Evolutionary conservation across 1,284 basidiomycete species (phyloP).

Genomic region (Leccinum variabile): DNA sequence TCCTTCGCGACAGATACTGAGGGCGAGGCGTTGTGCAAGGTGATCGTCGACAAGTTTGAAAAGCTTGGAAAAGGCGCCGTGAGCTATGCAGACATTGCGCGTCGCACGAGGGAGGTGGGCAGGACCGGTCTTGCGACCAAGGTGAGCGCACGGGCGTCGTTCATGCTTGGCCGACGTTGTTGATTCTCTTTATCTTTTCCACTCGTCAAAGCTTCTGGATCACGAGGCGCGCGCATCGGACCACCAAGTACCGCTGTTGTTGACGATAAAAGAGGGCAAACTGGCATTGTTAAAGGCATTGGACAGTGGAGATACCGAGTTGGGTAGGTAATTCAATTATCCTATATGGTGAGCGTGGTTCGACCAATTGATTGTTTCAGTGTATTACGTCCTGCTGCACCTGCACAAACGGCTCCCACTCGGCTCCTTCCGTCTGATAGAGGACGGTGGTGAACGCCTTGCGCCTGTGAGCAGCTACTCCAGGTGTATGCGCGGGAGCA

Average conservation of each 20-base stretch:
- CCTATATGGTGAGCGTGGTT: neutral
- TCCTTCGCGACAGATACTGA: constrained; percentile 46
- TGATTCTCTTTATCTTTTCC: neutral
- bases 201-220: constrained; percentile 72
- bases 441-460: constrained; percentile 79
- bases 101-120: constrained; percentile 91
- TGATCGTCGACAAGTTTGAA: constrained; percentile 88
- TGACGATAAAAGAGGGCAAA: constrained; percentile 93
- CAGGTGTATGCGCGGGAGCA: constrained; percentile 90
- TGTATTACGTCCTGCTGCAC: constrained; percentile 88
- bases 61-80: constrained; percentile 69
- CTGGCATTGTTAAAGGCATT: constrained; percentile 89
- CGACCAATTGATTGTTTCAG: constrained; percentile 40
- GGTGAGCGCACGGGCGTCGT: constrained; percentile 41
- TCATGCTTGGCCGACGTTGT: constrained; percentile 8
- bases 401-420: constrained; percentile 81
- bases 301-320: constrained; percentile 93
- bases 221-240: constrained; percentile 88
- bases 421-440: constrained; percentile 90
- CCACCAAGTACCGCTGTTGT: constrained; percentile 82
- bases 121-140: constrained; percentile 84
- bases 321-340: constrained; percentile 54
- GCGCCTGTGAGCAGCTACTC: constrained; percentile 74
- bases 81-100: constrained; percentile 94
- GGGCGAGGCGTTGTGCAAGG: constrained; percentile 44